Percentiles rank a stretch among this genome's conserved stretches.
These are phyloP conservation scores for Chrysosporium keratinophilum DNA, from an alignment of 2,329 filamentous ascomycete species.

Conservation along the genomic window DNA sequence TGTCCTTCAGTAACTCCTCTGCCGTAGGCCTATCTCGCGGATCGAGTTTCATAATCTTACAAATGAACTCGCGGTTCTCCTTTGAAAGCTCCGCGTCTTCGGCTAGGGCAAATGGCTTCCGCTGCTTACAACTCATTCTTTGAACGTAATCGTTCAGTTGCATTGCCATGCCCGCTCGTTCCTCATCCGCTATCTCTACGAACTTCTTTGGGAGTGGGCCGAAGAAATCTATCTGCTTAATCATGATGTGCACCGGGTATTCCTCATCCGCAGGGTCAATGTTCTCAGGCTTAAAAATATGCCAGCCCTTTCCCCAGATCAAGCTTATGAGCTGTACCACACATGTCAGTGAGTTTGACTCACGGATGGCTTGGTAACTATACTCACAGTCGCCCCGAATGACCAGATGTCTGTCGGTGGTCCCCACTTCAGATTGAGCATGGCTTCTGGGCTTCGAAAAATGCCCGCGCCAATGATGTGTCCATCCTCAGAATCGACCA, in stretches of 20 bases:
- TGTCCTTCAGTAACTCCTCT: conserved; percentile 20
- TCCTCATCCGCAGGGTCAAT: conserved; percentile 18
- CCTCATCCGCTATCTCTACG: conserved; percentile 17
- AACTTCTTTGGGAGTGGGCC: conserved; percentile 20
- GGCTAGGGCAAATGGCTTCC: conserved; percentile 13
- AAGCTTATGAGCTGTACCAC: conserved; percentile 20
- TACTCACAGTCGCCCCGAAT: conserved; percentile 29
- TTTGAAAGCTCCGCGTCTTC: conserved; percentile 3
- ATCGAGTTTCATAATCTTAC: conserved; percentile 21
- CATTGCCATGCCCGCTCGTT: conserved; percentile 11
- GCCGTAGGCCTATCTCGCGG: conserved; percentile 22
- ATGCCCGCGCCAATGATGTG: conserved; percentile 28
- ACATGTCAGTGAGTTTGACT: background rate
- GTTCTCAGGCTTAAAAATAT: conserved; percentile 19
- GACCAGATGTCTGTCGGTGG: conserved; percentile 35
- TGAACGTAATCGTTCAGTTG: background rate
- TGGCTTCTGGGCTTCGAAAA: conserved; percentile 31
- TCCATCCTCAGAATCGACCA: background rate
- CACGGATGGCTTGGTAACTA: background rate
- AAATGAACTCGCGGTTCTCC: conserved; percentile 12
- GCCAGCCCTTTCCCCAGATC: conserved; percentile 18
- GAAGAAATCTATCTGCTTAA: conserved; percentile 20
- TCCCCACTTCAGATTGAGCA: conserved; percentile 27
- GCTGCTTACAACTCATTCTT: background rate
- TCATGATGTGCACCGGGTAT: conserved; percentile 21